phyloP scores from a whole-genome alignment of 345 rosid genomes.

The Limnanthes douglasii region DNA sequence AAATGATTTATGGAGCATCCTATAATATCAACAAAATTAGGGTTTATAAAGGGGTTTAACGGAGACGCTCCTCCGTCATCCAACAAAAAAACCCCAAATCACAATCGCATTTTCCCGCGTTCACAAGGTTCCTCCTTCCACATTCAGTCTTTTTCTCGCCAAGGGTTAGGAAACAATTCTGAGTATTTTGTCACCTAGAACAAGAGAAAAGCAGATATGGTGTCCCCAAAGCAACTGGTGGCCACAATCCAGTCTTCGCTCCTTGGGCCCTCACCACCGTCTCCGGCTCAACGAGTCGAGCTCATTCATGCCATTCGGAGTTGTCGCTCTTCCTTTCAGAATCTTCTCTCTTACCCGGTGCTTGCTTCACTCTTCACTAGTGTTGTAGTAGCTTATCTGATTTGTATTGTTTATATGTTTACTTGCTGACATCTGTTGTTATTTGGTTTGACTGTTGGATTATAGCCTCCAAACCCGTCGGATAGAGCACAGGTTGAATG shows the following conservation, averaged over 20 bases:
- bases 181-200: too few species aligned
- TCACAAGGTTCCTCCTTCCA: too few species aligned
- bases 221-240: conserved; percentile 55
- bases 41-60: too few species aligned
- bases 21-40: too few species aligned
- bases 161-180: conserved; percentile 9
- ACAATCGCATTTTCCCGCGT: too few species aligned
- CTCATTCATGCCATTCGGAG: conserved; percentile 66
- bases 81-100: too few species aligned
- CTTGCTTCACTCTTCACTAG: conserved; percentile 4
- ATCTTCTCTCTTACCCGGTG: conserved; percentile 71
- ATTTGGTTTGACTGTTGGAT: neutral
- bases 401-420: neutral
- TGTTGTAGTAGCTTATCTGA: neutral
- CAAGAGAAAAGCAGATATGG: conserved; percentile 17
- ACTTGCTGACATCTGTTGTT: neutral
- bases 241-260: conserved; percentile 52
- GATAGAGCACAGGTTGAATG: conserved; percentile 77
- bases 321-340: conserved; percentile 43
- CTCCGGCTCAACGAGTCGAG: conserved; percentile 56
- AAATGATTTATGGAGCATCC: too few species aligned
- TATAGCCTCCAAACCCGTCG: conserved; percentile 60
- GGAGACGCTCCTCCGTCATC: too few species aligned
- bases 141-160: neutral
- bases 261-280: conserved; percentile 47